Base-by-base conservation (phyloP, 306 rosid genomes). In the Carpinus fangiana region DNA sequence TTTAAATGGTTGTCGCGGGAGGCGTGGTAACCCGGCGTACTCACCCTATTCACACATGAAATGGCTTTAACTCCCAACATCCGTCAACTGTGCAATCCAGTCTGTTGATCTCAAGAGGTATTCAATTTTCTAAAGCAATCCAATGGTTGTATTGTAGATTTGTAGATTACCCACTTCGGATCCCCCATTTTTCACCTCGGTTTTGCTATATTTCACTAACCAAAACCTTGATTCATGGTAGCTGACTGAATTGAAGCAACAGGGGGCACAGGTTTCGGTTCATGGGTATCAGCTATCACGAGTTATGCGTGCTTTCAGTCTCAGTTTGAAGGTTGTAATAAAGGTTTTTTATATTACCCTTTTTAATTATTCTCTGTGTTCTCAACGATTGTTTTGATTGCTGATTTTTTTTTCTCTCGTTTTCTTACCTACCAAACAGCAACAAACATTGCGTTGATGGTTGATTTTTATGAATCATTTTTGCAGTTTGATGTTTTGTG, bases 311-410 rank as follows among this genome's bases (percentile, higher is more conserved):
- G 57, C 76, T 79, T 55, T 81, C 88, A 82, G 74, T 76, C 89
- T 59, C 82, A 81, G 52, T 73, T 61, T 72, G 79, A 45, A 57
- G 78, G 53, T 54, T 84, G 61, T 14, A 72, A 45, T 76, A 79
- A 77, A 79, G 86, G 92, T 87, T 93, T 74, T 84, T 75, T 56
- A 74, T 67, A 11, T 76, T 84, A 20, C 26, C 75, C 71, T 76
- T 74, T 80, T 36, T 21, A 57, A 18, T 70, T 26, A 18, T 54
- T 86, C 71, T 23, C n/a, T 74, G 50, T 78, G 60, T 78, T 78
- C 81, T 70, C 72, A 34, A 34, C 26, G 26, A 23, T 23, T 23
- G 26, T 23, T 0, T 23, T 23, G 26, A 23, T 23, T 23, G 26
- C 26, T 23, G 26, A 23, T 23, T 23, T 23, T 23, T 23, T 23